These are phyloP conservation scores for Chrysochromulina parva DNA, from an alignment of 78 protist genomes.

Conservation along the genomic window DNA sequence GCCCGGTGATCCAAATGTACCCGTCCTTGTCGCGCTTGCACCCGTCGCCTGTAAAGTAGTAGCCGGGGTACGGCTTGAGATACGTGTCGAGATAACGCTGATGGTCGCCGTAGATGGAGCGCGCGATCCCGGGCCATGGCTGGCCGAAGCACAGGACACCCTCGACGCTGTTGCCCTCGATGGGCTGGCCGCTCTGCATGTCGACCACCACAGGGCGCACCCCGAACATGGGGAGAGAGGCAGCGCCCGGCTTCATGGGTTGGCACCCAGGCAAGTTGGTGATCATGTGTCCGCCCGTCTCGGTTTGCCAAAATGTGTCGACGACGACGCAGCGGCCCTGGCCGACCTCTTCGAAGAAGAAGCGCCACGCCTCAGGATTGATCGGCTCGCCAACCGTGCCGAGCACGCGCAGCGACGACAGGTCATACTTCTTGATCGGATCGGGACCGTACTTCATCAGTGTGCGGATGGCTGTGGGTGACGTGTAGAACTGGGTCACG, in stretches of 20 bases:
- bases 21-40: slow-evolving; percentile 82
- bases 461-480: slow-evolving; percentile 97
- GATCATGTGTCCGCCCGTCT: slow-evolving; percentile 79
- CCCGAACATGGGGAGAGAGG: slow-evolving; percentile 93
- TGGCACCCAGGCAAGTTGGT: slow-evolving; percentile 91
- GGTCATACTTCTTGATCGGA: slow-evolving; percentile 54
- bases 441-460: slow-evolving; percentile 79
- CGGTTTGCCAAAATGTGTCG: slow-evolving; percentile 82
- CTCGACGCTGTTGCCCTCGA: slow-evolving; percentile 30
- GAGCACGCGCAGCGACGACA: slow-evolving; percentile 73
- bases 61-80: slow-evolving; percentile 71
- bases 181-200: slow-evolving; percentile 36
- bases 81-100: slow-evolving; percentile 71
- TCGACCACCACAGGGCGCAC: slow-evolving; percentile 82
- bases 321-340: slow-evolving; percentile 82
- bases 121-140: slow-evolving; percentile 89
- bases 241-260: slow-evolving; percentile 89
- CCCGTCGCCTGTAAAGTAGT: slow-evolving; percentile 93
- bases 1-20: slow-evolving; percentile 87
- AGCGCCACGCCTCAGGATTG: slow-evolving; percentile 80
- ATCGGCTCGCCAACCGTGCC: slow-evolving; percentile 95
- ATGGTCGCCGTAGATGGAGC: slow-evolving; percentile 83
- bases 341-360: slow-evolving; percentile 83
- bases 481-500: slow-evolving; percentile 93
- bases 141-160: slow-evolving; percentile 66